phyloP scores from a whole-genome alignment of 495 filamentous ascomycete genomes.

The Penicillium silybi region DNA sequence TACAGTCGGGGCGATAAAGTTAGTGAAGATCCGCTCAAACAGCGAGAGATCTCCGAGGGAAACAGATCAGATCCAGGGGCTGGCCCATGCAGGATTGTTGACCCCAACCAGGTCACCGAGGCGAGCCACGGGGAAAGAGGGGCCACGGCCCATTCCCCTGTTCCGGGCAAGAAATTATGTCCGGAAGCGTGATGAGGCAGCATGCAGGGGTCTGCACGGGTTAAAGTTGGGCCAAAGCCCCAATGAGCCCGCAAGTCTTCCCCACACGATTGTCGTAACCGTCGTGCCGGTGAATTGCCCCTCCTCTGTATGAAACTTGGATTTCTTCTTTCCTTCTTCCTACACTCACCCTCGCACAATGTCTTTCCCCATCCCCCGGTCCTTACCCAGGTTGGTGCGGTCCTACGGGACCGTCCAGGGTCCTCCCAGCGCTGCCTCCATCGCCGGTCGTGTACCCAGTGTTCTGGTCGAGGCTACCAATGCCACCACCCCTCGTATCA shows the following conservation, averaged over 20 bases:
- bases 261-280: constrained; percentile 21
- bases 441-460: constrained; percentile 32
- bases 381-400: constrained; percentile 26
- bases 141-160: neutral
- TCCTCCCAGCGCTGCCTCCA: constrained; percentile 28
- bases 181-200: neutral
- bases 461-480: constrained; percentile 51
- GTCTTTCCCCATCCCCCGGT: constrained; percentile 27
- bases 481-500: constrained; percentile 55
- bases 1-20: constrained; percentile 5
- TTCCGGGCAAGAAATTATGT: neutral
- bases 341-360: constrained; percentile 20
- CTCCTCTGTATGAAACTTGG: constrained; percentile 4
- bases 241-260: constrained; percentile 1
- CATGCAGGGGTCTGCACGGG: neutral
- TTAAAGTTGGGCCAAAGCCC: constrained; percentile 5
- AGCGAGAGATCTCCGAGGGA: constrained; percentile 2
- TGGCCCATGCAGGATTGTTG: neutral
- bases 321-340: constrained; percentile 5
- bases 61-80: neutral
- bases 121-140: neutral
- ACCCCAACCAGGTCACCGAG: neutral
- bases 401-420: constrained; percentile 46
- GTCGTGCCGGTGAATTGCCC: constrained; percentile 21
- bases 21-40: neutral